Percentiles rank a stretch among this genome's conserved stretches.
Conservation (phyloP, 106 monocot genomes). For the Posidonia australis region DNA sequence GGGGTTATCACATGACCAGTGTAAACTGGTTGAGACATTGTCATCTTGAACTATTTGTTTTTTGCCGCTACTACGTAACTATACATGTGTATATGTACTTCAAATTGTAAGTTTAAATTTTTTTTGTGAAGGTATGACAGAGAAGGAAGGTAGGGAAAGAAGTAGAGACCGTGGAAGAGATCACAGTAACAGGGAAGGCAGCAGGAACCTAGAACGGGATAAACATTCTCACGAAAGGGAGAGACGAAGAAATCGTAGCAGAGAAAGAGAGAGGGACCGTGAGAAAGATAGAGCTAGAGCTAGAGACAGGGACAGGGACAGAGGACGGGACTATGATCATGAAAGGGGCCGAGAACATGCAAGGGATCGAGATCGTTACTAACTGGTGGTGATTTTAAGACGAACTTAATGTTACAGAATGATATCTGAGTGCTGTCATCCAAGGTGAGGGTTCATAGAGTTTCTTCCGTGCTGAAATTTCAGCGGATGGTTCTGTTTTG, state of each 20-base stretch:
- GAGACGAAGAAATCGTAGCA: slow-evolving; percentile 71
- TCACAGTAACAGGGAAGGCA: slow-evolving; percentile 31
- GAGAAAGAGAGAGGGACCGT: slow-evolving; percentile 44
- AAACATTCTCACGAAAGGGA: slow-evolving; percentile 42
- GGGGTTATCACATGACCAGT: no score
- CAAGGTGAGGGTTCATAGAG: no score
- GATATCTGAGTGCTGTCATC: no score
- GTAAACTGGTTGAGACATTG: no score
- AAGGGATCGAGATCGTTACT: slow-evolving; percentile 46
- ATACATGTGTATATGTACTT: neutral
- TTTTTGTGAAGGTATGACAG: slow-evolving; percentile 16
- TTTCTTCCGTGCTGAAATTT: no score
- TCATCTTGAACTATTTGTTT: no score
- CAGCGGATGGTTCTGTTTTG: no score
- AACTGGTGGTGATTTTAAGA: no score
- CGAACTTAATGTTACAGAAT: no score
- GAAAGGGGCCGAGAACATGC: slow-evolving; percentile 58
- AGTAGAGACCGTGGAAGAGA: slow-evolving; percentile 57
- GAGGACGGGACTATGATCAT: slow-evolving; percentile 31
- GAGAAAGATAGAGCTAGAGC: slow-evolving; percentile 44
- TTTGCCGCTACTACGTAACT: no score
- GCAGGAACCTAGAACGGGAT: slow-evolving; percentile 31
- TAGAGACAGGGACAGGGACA: slow-evolving; percentile 27
- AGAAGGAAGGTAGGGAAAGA: slow-evolving; percentile 45
- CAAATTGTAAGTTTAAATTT: neutral